Base-by-base conservation (phyloP, 768 basidiomycete species). In the Leccinum arenicola region DNA sequence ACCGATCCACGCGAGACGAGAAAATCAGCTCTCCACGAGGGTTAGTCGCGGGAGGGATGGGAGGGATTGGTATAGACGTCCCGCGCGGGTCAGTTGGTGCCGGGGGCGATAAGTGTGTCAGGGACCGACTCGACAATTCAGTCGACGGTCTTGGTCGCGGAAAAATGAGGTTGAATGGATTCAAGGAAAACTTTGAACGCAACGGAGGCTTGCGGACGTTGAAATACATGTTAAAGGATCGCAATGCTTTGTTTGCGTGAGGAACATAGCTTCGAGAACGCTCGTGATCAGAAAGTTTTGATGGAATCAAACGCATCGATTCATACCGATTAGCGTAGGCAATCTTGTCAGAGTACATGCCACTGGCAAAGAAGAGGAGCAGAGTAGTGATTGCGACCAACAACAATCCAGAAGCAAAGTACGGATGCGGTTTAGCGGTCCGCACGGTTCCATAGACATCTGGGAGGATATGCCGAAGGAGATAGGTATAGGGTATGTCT, bases 11-110 rank as follows among this genome's bases (percentile, higher is more conserved):
- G 50, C 91, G 86, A 11, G 88, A 91, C 3, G 91, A 94, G 75
- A 99, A 97, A 56, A 98, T 97, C 59, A 99, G 85, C 70, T 99
- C 97, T 52, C 97, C 96, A 14, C 95, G 88, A 3, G 96, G 95
- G 72, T 94, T 97, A 29, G 79, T 78, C 14, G 93, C 82, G 1
- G 94, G 93, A 3, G 95, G 94, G 45, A 97, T 95, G n/a, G 92
- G 84, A 47, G 74, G 63, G 43, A 71, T 68, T 52, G 82, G 82
- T 25, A 82, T 74, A 29, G 84, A 80, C 6, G 80, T 78, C 35
- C 70, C 73, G 21, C 52, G 6, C 11, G 78, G 80, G 54, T 73
- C 72, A n/a, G 77, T 70, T 7, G 75, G 66, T 23, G 70, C 66
- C 17, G 74, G 65, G 54, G 76, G 66, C 25, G 70, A 68, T 15